Evolutionary conservation across 2,329 filamentous ascomycete genomes (phyloP), one percentile per base, ranked within the genome.

Genomic region (Aspergillus pseudoglaucus): DNA sequence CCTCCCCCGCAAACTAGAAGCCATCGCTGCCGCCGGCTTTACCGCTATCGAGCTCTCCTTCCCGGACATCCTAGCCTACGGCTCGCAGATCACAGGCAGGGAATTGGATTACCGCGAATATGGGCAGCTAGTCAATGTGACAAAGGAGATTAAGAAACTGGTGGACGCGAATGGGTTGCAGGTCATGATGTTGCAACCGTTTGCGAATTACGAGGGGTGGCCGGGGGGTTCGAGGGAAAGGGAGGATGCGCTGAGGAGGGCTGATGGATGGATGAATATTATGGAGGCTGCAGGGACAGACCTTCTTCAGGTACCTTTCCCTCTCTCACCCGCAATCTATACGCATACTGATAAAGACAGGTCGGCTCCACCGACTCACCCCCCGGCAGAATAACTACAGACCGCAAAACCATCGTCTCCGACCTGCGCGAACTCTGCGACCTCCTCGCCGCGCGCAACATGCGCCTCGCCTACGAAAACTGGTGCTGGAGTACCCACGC

Each of bases 401-500:
- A 77, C 5, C 67, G 74, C 5, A 68, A 71, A 1, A 68, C 74
- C 7, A 73, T 87, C 17, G 78, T 84, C 0, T 59, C 65, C 0
- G 85, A 90, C 55, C 73, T 90, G 0, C 74, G 75, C 1, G 75
- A 82, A 48, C 70, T 90, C 6, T 82, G 80, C 2, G 82, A 86
- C 47, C 67, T 85, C 45, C 73, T 86, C 1, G 77, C 76, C 0
- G 62, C 73, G 18, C 75, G 79, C 42, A 74, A 75, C 0, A 79
- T 82, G 61, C 75, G 78, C 6, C 69, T 90, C 15, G 85, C 85
- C 0, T 90, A 90, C 56, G 86, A 90, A 67, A 89, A 90, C 60
- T 90, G 85, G 85, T 88, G 85, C 66, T 90, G 86, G 87, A 82
- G 82, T 0, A 87, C 85, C 0, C 78, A 82, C 43, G 83, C 85